Evolutionary conservation across 768 basidiomycete genomes (phyloP).

Genomic region (Podaxis pistillaris): DNA sequence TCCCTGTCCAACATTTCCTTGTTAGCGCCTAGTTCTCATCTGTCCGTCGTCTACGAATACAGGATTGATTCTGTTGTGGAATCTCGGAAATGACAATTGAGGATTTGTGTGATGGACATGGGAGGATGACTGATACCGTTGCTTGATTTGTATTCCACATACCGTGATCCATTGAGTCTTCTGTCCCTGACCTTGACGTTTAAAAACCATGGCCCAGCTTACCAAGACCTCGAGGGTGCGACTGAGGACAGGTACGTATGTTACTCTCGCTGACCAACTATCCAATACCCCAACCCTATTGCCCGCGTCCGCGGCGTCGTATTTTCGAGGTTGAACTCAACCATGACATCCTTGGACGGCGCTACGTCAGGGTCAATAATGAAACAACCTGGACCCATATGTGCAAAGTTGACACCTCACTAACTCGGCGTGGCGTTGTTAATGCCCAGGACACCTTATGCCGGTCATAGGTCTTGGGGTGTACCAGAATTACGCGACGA

Average conservation of each 20-base stretch:
- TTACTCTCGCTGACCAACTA: too few relatives aligned
- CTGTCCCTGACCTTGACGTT: background rate
- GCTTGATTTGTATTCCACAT: background rate
- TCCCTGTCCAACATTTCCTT: background rate
- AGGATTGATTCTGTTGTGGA: background rate
- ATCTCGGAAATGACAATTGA: background rate
- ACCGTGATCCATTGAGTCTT: background rate
- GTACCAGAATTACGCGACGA: conserved; percentile 61
- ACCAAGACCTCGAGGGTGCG: background rate
- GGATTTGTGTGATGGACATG: too few relatives aligned
- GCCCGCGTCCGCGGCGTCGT: too few relatives aligned
- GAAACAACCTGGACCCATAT: background rate
- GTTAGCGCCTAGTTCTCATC: background rate
- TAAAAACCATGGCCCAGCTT: background rate
- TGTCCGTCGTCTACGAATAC: background rate
- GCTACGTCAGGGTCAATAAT: background rate
- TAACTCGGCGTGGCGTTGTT: conserved; percentile 20
- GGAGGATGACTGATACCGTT: background rate
- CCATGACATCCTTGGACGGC: background rate
- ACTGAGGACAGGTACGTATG: background rate
- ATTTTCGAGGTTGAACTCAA: too few relatives aligned
- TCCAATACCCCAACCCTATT: too few relatives aligned
- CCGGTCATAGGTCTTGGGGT: conserved; percentile 72
- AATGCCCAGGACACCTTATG: conserved; percentile 47
- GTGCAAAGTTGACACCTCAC: conserved; percentile 5